Evolutionary conservation across 2,329 filamentous ascomycete species (phyloP), one percentile per base, ranked within the genome.

Genomic region (Aspergillus proliferans): DNA sequence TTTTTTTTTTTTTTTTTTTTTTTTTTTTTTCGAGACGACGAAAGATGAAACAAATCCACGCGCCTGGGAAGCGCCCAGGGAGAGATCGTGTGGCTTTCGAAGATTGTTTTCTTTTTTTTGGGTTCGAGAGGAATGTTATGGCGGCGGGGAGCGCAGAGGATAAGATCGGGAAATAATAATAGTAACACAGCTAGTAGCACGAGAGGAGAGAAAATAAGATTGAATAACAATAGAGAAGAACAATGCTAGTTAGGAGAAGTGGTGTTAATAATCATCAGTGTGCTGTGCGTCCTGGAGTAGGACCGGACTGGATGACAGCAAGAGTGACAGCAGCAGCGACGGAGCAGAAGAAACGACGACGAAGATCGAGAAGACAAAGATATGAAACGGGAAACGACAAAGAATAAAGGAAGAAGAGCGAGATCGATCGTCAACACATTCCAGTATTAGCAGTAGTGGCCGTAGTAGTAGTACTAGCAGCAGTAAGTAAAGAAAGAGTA

Each of bases 171-270:
- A 10, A 12, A 40, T 6, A 40, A 8, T 19, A 40, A 12, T 18
- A 40, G 15, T 10, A 9, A 40, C n/a, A 33, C 38, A 36, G 15
- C 19, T 19, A 21, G n/a, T 14, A 21, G 14, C 22, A 26, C 33
- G 33, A 46, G 18, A 34, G 30, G 26, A 48, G 33, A 30, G 36
- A 22, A 46, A 47, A 45, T 24, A 34, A 36, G 22, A 46, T 15
- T 39, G 30, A 30, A 30, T 18, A 38, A 44, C 42, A 47, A 50
- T 46, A 47, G 48, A 46, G 46, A 47, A 48, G 22, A 44, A 46
- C 47, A 52, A 42, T 48, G 38, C 36, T 43, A 38, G 22, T 22
- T 22, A 52, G 39, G 33, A 14, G 4, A 36, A 12, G 19, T 19
- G 15, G 24, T 19, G 19, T n/a, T n/a, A 30, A 22, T 26, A 43